Evolutionary conservation across 306 rosid species (phyloP), one percentile per base, ranked within the genome.

Genomic region (Inga laurina): DNA sequence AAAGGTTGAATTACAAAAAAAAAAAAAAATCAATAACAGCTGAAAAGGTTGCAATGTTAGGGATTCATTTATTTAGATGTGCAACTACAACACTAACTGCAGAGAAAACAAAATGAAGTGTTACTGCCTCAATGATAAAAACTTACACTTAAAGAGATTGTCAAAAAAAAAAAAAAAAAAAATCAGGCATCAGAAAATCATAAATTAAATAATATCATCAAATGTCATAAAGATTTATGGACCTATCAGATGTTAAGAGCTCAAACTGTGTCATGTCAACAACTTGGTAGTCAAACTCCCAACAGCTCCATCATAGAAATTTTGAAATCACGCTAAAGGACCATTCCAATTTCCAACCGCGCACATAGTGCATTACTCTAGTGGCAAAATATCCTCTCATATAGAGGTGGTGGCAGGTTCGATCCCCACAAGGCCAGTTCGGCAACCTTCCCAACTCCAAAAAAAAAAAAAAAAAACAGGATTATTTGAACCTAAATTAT

Each of bases 81-180:
- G 76, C 67, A 71, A 70, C 39, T 34, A 70, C 71, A 75, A 30
- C 75, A 32, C 78, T 76, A 70, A 39, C 34, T 67, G n/a, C 78
- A 75, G 15, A 68, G 49, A 84, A 45, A 79, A 74, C 51, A 34
- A 82, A 77, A 70, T 51, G 18, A 76, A 52, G 76, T 30, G 37
- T 72, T 56, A 43, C 48, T 22, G 62, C 45, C 75, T 82, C 80
- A 66, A 66, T 54, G 27, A 27, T 27, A 27, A 27, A 27, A 27
- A 27, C 27, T 27, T 27, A 27, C 0, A 27, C 27, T 27, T 27
- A 80, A 64, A 78, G 35, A 72, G 48, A 49, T 51, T 39, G 78
- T 44, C 81, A 82, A 27, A 52, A 75, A 12, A 87, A 11, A 27
- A 34, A 34, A 34, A 34, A 27, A 11, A 27, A 34, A 34, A 34